A percentile compares a stretch with the other conserved stretches of the same genome.
Conservation (phyloP, 495 filamentous ascomycete genomes). For the Aspergillus homomorphus region DNA sequence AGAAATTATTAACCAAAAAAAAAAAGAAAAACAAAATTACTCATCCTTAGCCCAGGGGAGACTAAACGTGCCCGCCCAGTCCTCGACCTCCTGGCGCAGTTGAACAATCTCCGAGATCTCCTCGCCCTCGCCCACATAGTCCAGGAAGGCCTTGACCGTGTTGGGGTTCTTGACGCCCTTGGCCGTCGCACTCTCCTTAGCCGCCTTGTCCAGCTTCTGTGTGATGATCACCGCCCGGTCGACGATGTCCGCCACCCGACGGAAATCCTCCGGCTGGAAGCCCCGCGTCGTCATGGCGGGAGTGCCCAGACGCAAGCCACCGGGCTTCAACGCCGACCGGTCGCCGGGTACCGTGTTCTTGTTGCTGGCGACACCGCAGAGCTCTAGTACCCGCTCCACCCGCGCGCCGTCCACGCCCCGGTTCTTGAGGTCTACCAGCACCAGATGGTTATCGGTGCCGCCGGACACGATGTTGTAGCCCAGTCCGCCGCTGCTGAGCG, state of each 20-base stretch:
- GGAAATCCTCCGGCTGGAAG: conserved; percentile 83
- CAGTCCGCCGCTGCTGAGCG: conserved; percentile 69
- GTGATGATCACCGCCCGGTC: conserved; percentile 86
- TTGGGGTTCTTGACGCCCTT: conserved; percentile 73
- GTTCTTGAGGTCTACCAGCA: conserved; percentile 92
- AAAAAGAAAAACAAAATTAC: conserved; percentile 14
- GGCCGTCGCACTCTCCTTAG: conserved; percentile 69
- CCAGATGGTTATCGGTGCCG: conserved; percentile 95
- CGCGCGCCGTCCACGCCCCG: conserved; percentile 86
- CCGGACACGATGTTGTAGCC: conserved; percentile 91
- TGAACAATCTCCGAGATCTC: conserved; percentile 81
- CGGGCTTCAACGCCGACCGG: conserved; percentile 85
- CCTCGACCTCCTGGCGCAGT: conserved; percentile 84
- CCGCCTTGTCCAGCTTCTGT: conserved; percentile 75
- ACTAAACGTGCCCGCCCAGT: conserved; percentile 92
- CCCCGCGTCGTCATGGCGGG: conserved; percentile 98
- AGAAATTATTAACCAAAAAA: not conserved
- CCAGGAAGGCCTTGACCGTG: conserved; percentile 79
- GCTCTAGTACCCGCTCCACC: conserved; percentile 90
- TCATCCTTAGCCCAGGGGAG: conserved; percentile 70
- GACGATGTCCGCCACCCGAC: conserved; percentile 87
- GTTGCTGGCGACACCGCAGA: conserved; percentile 93
- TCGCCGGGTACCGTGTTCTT: conserved; percentile 99
- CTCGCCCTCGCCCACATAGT: conserved; percentile 79
- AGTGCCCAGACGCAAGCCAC: conserved; percentile 87